Conservation (phyloP, 345 rosid genomes). For the Syzygium aromaticum region DNA sequence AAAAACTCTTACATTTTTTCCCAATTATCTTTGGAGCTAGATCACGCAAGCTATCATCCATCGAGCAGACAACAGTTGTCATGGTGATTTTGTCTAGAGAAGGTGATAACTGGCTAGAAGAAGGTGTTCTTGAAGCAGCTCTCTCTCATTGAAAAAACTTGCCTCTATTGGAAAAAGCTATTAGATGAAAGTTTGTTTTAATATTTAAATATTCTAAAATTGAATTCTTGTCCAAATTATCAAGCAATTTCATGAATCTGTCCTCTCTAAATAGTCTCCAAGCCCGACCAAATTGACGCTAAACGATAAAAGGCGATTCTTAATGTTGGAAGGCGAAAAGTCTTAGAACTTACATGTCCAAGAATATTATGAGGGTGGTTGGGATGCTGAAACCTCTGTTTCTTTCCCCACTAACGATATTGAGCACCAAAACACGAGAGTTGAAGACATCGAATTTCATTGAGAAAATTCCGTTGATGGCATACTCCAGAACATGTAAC, state of each 20-base stretch:
- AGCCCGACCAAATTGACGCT: constrained; percentile 15
- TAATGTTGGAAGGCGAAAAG: neutral
- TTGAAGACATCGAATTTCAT: constrained; percentile 24
- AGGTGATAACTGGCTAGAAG: constrained; percentile 4
- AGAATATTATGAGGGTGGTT: constrained; percentile 12
- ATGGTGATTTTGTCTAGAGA: constrained; percentile 15
- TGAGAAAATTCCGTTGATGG: constrained; percentile 13
- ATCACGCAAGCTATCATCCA: neutral
- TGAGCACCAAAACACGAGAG: constrained; percentile 22
- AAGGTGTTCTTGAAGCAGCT: neutral
- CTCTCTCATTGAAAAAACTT: constrained; percentile 17
- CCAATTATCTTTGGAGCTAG: neutral
- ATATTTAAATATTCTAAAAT: constrained; percentile 20
- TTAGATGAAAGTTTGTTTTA: neutral
- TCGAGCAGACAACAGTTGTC: neutral
- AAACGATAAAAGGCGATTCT: neutral
- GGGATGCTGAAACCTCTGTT: constrained; percentile 13
- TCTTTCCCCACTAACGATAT: constrained; percentile 14
- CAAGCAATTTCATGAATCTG: constrained; percentile 10
- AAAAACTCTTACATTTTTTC: no score
- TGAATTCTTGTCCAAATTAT: neutral
- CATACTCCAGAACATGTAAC: constrained; percentile 21
- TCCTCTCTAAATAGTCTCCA: constrained; percentile 25
- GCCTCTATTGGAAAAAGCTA: constrained; percentile 27
- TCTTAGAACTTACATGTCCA: constrained; percentile 4